phyloP scores from a whole-genome alignment of 495 filamentous ascomycete genomes.

The Rhypophila decipiens region DNA sequence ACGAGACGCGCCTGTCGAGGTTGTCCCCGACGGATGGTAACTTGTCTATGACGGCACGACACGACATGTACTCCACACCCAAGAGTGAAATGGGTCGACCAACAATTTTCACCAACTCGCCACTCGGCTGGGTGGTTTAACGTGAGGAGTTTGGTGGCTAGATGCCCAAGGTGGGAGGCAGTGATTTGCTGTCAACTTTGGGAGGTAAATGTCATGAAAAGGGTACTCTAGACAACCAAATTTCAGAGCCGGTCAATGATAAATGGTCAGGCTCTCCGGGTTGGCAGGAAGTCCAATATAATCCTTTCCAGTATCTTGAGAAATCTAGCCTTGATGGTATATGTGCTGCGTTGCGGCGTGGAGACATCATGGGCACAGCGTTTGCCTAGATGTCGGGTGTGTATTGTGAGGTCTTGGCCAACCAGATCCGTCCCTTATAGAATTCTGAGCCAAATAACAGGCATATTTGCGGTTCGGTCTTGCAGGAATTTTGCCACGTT shows the following conservation, averaged over 20 bases:
- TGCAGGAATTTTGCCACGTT: neutral
- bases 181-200: neutral
- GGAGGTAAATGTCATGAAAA: neutral
- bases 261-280: neutral
- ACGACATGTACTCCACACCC: slow-evolving; percentile 47
- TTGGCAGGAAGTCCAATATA: neutral
- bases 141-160: slow-evolving; percentile 35
- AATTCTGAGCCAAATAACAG: no score
- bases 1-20: no score
- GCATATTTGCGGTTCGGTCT: neutral
- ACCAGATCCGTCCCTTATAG: no score
- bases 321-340: neutral
- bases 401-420: no score
- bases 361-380: neutral
- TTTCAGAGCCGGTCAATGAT: neutral
- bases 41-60: slow-evolving; percentile 33
- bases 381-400: neutral
- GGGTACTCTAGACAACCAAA: neutral
- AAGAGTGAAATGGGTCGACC: slow-evolving; percentile 28
- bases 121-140: slow-evolving; percentile 25
- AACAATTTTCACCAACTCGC: slow-evolving; percentile 20
- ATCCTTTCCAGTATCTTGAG: no score
- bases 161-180: slow-evolving; percentile 4
- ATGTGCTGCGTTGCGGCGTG: neutral
- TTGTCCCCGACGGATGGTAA: slow-evolving; percentile 12